phyloP scores from a whole-genome alignment of 225 moss, liverwort and hornwort genomes.

The Sphagnum tenellum region DNA sequence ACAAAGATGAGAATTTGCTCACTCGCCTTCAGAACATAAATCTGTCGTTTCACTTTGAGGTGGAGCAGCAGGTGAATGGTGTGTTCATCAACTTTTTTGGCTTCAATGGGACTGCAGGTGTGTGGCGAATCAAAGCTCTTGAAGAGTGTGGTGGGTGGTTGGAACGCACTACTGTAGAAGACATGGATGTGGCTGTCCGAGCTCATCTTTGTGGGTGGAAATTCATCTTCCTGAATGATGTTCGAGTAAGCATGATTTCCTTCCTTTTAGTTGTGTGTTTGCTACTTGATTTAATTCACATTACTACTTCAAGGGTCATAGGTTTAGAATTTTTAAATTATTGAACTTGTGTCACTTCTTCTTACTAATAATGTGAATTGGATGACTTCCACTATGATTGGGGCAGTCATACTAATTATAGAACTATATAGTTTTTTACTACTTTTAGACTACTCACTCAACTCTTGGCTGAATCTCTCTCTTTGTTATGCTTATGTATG shows the following conservation, averaged over 20 bases:
- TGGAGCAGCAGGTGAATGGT: background rate
- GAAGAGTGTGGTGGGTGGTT: conserved; percentile 4
- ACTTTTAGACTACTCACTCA: too few relatives aligned
- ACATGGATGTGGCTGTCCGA: background rate
- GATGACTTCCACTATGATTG: too few relatives aligned
- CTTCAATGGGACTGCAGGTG: conserved; percentile 2
- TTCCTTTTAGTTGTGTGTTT: too few relatives aligned
- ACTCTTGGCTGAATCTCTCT: too few relatives aligned
- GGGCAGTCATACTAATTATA: too few relatives aligned
- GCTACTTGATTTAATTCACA: too few relatives aligned
- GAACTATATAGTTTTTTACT: too few relatives aligned
- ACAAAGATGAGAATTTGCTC: background rate
- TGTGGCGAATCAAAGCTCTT: conserved; percentile 3
- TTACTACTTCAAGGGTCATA: too few relatives aligned
- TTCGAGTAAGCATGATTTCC: background rate
- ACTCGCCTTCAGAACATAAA: background rate
- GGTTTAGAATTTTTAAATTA: too few relatives aligned
- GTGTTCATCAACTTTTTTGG: background rate
- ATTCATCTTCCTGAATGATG: conserved; percentile 1
- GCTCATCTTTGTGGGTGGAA: conserved; percentile 2
- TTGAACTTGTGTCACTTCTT: too few relatives aligned
- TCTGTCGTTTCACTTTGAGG: background rate
- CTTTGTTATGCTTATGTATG: too few relatives aligned
- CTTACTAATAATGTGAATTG: too few relatives aligned
- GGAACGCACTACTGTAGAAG: background rate